phyloP scores from a whole-genome alignment of 1,284 basidiomycete species.

The Cryptococcus neoformans region DNA sequence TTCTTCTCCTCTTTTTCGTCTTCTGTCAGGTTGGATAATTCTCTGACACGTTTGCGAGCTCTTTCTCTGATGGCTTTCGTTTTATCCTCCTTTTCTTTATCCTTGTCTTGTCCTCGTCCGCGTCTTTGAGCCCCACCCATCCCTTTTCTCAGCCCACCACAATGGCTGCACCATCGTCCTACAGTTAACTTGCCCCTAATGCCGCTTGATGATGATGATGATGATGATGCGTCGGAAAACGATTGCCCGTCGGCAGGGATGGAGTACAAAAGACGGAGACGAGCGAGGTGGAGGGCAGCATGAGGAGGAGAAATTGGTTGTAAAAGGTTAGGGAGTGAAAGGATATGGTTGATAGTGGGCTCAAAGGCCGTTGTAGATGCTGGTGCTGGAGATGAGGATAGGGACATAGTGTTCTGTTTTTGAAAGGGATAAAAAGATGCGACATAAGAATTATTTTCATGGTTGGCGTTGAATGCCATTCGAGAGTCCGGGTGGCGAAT shows the following conservation, averaged over 20 bases:
- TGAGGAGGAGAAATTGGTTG: constrained; percentile 31
- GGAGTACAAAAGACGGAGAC: constrained; percentile 26
- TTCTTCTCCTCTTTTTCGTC: constrained; percentile 5
- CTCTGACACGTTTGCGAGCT: not conserved
- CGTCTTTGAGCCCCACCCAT: constrained; percentile 20
- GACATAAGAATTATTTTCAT: not conserved
- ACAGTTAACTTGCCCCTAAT: constrained; percentile 8
- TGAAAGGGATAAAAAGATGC: not conserved
- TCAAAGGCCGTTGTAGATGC: not conserved
- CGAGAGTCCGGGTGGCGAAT: constrained; percentile 1
- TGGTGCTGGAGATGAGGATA: constrained; percentile 3
- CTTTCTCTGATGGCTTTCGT: constrained; percentile 1
- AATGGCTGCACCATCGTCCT: constrained; percentile 26
- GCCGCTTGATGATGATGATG: not conserved
- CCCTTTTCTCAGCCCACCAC: constrained; percentile 35
- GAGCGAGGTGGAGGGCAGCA: constrained; percentile 37
- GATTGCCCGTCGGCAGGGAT: constrained; percentile 4
- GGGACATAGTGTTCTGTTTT: not conserved
- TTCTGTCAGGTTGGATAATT: not conserved
- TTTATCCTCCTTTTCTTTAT: constrained; percentile 3
- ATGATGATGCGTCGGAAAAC: constrained; percentile 3
- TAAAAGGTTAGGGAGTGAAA: constrained; percentile 25
- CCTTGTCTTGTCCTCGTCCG: not conserved
- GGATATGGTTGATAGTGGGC: constrained; percentile 16
- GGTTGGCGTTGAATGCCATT: not conserved